phyloP scores from a whole-genome alignment of 129 eudicot genomes.

The Artemisia annua region DNA sequence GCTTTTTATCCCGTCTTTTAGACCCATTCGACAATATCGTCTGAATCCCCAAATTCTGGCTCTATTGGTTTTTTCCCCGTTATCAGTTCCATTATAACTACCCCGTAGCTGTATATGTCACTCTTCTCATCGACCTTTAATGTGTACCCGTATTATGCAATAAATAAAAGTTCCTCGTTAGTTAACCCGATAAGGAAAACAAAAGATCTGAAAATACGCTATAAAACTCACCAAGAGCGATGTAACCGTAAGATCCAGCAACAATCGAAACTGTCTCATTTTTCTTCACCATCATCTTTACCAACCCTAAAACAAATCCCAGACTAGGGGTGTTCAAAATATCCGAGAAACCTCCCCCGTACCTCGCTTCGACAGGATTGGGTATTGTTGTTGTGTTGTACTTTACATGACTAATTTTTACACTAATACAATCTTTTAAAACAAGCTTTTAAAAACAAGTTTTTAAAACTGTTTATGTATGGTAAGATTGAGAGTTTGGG shows the following conservation, averaged over 20 bases:
- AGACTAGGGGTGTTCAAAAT: too few relatives aligned
- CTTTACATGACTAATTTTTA: too few relatives aligned
- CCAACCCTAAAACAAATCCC: slow-evolving; percentile 92
- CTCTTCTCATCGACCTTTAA: slow-evolving; percentile 87
- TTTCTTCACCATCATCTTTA: slow-evolving; percentile 73
- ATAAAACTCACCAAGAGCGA: slow-evolving; percentile 83
- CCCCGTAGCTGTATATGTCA: slow-evolving; percentile 91
- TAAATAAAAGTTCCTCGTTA: slow-evolving; percentile 1
- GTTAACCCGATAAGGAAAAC: not conserved
- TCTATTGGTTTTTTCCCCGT: slow-evolving; percentile 76
- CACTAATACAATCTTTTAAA: too few relatives aligned
- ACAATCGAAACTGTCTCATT: slow-evolving; percentile 83
- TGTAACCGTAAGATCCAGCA: slow-evolving; percentile 94
- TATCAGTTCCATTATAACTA: slow-evolving; percentile 77
- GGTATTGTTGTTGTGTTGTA: too few relatives aligned
- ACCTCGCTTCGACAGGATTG: too few relatives aligned
- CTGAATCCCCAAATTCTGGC: slow-evolving; percentile 67
- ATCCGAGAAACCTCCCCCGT: too few relatives aligned
- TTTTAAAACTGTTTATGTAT: too few relatives aligned
- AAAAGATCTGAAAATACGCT: not conserved
- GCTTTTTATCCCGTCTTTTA: slow-evolving; percentile 50
- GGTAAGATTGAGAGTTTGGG: too few relatives aligned
- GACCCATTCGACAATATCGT: slow-evolving; percentile 75
- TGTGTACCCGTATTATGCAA: slow-evolving; percentile 86
- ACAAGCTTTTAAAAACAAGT: too few relatives aligned